Percentiles rank a stretch among this genome's conserved stretches.
Conservation (phyloP, 345 rosid genomes). For the Citrus inodora region DNA sequence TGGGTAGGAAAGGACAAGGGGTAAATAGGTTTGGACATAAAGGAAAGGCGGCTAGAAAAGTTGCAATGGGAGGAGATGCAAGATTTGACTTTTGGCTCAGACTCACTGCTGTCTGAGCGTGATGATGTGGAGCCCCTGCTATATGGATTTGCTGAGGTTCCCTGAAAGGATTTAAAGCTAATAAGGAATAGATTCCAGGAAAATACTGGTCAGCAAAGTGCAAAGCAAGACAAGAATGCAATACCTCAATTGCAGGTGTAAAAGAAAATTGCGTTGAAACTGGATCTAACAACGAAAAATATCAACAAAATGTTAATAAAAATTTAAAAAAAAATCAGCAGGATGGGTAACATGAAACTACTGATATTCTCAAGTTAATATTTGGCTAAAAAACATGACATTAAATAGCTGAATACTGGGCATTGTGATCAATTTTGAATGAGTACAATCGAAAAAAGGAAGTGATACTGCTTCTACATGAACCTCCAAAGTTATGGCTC, state of each 20-base stretch:
- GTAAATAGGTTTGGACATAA: slow-evolving; percentile 58
- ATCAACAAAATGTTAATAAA: slow-evolving; percentile 6
- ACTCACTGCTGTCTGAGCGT: slow-evolving; percentile 48
- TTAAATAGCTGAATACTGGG: neutral
- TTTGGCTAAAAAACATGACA: neutral
- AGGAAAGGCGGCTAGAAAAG: slow-evolving; percentile 41
- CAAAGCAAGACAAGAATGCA: neutral
- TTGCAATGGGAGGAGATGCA: slow-evolving; percentile 37
- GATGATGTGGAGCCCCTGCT: slow-evolving; percentile 39
- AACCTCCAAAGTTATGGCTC: neutral
- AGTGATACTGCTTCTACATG: neutral
- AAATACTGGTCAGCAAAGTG: neutral
- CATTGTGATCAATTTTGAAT: neutral
- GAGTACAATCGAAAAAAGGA: neutral
- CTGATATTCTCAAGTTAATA: neutral
- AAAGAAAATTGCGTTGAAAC: slow-evolving; percentile 28
- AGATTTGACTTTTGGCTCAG: slow-evolving; percentile 35
- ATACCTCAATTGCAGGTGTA: slow-evolving; percentile 40
- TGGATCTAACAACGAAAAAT: slow-evolving; percentile 29
- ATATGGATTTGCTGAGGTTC: slow-evolving; percentile 38
- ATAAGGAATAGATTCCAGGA: neutral
- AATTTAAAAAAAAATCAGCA: neutral
- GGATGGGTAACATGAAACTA: neutral
- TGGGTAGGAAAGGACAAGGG: slow-evolving; percentile 42
- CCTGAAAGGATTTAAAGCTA: slow-evolving; percentile 27